Percentiles rank a stretch among this genome's conserved stretches.
These are phyloP conservation scores for Tephrocybe sp. DNA, from an alignment of 768 basidiomycete genomes.

Conservation along the genomic window DNA sequence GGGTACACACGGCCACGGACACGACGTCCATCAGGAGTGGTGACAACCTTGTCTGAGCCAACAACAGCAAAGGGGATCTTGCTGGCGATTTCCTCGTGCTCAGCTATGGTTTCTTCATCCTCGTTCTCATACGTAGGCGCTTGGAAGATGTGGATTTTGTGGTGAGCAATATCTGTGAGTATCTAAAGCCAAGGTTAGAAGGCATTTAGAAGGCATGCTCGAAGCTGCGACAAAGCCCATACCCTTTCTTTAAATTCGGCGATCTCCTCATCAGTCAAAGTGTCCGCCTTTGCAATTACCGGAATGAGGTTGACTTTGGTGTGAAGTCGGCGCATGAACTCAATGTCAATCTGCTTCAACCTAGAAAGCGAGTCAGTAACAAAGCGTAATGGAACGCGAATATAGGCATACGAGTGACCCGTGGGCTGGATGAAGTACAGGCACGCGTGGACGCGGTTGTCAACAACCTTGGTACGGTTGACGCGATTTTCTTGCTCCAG, in stretches of 20 bases:
- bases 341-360: slow-evolving; percentile 96
- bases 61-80: slow-evolving; percentile 99
- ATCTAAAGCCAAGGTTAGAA: slow-evolving; percentile 62
- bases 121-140: slow-evolving; percentile 97
- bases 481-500: slow-evolving; percentile 99
- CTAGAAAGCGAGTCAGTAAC: slow-evolving; percentile 38
- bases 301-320: slow-evolving; percentile 98
- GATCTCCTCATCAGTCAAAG: slow-evolving; percentile 95
- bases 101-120: slow-evolving; percentile 96
- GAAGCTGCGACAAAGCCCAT: slow-evolving; percentile 22
- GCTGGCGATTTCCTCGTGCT: slow-evolving; percentile 96
- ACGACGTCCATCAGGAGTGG: slow-evolving; percentile 83
- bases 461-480: slow-evolving; percentile 89
- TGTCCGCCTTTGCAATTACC: slow-evolving; percentile 97
- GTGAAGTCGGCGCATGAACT: slow-evolving; percentile 97
- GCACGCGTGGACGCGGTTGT: slow-evolving; percentile 98
- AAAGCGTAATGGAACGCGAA: slow-evolving; percentile 1
- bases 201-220: slow-evolving; percentile 4
- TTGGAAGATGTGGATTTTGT: slow-evolving; percentile 97
- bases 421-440: slow-evolving; percentile 99
- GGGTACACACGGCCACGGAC: slow-evolving; percentile 96
- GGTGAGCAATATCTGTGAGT: slow-evolving; percentile 88
- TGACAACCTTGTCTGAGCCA: slow-evolving; percentile 84
- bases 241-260: slow-evolving; percentile 91
- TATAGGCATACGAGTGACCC: slow-evolving; percentile 82